Evolutionary conservation across 257 asterid species (phyloP), one percentile per base, ranked within the genome.

Genomic region (Solanum etuberosum): DNA sequence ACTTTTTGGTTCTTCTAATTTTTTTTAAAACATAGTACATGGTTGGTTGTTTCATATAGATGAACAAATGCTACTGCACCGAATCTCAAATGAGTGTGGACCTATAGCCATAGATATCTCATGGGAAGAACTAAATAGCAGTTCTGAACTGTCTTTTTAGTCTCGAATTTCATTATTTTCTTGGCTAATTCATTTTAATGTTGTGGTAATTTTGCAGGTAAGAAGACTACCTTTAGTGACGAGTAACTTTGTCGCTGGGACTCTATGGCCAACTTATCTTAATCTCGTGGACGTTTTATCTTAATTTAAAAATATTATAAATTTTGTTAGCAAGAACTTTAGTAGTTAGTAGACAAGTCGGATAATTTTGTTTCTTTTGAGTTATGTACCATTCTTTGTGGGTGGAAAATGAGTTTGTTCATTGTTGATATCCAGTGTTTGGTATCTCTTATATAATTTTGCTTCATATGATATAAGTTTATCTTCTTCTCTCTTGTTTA

Each of bases 191-290:
- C 11, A 46, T 70, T 51, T 46, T 68, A 29, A 29, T 31, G 18
- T 68, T 74, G 71, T 31, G 34, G 46, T 48, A 48, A 11, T 42
- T 54, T 54, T 34, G 54, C 92, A 92, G 94, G 94, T 32, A 91
- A 86, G 85, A 92, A 89, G 85, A 92, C 92, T 1, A 92, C 89
- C 20, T 92, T 91, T 65, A 88, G 87, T 15, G 94, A 92, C 54
- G 46, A 65, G 84, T 65, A 6, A 59, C 32, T 74, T 20, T 37
- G 29, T 23, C 15, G 54, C 51, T 37, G 48, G 81, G 81, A 32
- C 25, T 72, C 16, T 35, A 21, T 10, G 54, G 27, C 38, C 38
- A 51, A 59, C 40, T n/a, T 74, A 31, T 38, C 42, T 40, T 16
- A 27, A 25, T 86, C 15, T 37, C 25, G 12, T 67, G 9, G 59